Evolutionary conservation across 2,329 filamentous ascomycete species (phyloP).

Genomic region (Volutella citrinella): DNA sequence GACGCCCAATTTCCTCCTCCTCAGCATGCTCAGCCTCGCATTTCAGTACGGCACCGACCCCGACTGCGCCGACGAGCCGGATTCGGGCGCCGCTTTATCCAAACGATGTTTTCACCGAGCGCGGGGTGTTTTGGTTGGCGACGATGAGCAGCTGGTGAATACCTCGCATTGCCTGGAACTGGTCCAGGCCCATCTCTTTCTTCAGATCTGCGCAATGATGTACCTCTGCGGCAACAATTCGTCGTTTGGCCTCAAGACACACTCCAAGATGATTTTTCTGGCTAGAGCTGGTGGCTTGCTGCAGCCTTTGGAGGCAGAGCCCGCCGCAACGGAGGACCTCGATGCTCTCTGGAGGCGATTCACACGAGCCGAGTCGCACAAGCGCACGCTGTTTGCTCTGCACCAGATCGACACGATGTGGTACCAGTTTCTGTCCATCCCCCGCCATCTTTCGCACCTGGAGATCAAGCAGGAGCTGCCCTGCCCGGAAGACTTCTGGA

Average conservation of each 20-base stretch:
- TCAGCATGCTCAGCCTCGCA: constrained; percentile 35
- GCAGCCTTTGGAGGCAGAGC: constrained; percentile 25
- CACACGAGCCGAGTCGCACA: constrained; percentile 35
- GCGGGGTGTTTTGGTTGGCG: too few relatives aligned
- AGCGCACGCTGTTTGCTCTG: constrained; percentile 39
- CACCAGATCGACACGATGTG: constrained; percentile 42
- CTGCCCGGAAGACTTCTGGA: constrained; percentile 36
- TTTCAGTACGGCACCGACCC: constrained; percentile 38
- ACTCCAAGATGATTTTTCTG: constrained; percentile 38
- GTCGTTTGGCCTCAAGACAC: constrained; percentile 34
- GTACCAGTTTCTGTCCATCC: constrained; percentile 40
- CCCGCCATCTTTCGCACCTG: constrained; percentile 34
- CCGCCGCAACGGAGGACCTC: too few relatives aligned
- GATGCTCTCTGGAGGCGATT: constrained; percentile 39
- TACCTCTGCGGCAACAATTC: constrained; percentile 37
- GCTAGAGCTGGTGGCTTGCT: constrained; percentile 33
- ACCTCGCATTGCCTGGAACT: constrained; percentile 26
- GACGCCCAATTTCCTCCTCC: constrained; percentile 23
- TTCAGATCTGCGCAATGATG: constrained; percentile 41
- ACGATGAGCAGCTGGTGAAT: too few relatives aligned
- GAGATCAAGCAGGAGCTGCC: constrained; percentile 44
- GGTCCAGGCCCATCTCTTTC: constrained; percentile 37
- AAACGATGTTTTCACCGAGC: too few relatives aligned
- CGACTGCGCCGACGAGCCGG: constrained; percentile 24
- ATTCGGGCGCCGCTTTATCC: too few relatives aligned